Base-by-base conservation (phyloP, 1,139 yeast species). In the Candida labiduridarum region DNA sequence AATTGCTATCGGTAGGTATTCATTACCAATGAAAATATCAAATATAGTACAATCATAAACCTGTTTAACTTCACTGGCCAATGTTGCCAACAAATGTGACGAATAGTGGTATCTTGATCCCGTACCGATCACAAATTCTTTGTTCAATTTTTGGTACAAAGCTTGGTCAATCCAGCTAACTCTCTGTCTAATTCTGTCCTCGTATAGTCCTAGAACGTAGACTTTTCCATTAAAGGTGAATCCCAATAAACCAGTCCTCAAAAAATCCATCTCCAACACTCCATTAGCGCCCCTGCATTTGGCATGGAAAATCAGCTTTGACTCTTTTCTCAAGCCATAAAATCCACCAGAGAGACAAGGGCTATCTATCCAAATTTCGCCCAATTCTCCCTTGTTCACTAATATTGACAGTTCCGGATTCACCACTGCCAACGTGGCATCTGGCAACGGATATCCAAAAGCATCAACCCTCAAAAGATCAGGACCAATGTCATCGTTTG, bases 351-450 rank as follows among this genome's bases (percentile, higher is more conserved):
- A 84, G 6, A 90, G 71, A 52, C 96, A 87, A 2, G 94, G 96
- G 52, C 92, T 84, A 63, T 90, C 96, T 19, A 94, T 89, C 99
- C 99, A 95, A 33, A 94, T 87, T 65, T 94, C 99, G 19, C 99
- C 99, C n/a, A 95, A 87, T 56, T 88, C 92, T 59, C 89, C 83
- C 44, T 78, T 82, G 2, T 82, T 79, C 3, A 89, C 85, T 16
- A 90, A 69, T 4, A 82, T 68, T 31, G 85, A 79, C 53, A 89
- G 87, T 56, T 95, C 99, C 0, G 99, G 98, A 63, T 95, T 91
- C 0, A 94, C 98, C 34, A 94, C 84, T 0, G 98, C 97, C 41
- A 94, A 68, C 0, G 96, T 89, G 0, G 97, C 94, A 69, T 92
- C 97, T 0, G 97, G 97, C 2, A 94, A 68, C 0, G 99, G 99